These are phyloP conservation scores for Apiospora saccharicola DNA, from an alignment of 2,329 filamentous ascomycete genomes.

Conservation along the genomic window DNA sequence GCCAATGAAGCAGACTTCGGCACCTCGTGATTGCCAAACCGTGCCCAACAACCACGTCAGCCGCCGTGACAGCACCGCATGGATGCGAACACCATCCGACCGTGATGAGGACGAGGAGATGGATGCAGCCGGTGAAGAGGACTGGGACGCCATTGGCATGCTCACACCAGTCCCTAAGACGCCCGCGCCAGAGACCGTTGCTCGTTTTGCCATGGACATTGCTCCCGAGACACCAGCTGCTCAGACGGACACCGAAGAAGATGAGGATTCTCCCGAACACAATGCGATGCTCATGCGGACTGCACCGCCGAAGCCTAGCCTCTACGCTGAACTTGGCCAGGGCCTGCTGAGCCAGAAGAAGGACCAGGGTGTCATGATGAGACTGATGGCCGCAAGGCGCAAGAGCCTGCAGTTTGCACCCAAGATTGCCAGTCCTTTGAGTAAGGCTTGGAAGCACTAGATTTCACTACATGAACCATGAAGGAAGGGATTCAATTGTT, in stretches of 20 bases:
- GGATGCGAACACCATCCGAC: slow-evolving; percentile 63
- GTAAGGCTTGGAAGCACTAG: slow-evolving; percentile 61
- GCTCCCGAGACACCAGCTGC: slow-evolving; percentile 53
- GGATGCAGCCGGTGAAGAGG: slow-evolving; percentile 41
- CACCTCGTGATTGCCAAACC: slow-evolving; percentile 46
- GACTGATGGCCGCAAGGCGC: slow-evolving; percentile 74
- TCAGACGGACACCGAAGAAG: slow-evolving; percentile 39
- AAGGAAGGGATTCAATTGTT: neutral
- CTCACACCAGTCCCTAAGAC: slow-evolving; percentile 66
- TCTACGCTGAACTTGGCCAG: slow-evolving; percentile 49
- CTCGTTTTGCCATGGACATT: slow-evolving; percentile 59
- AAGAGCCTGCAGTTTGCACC: slow-evolving; percentile 83
- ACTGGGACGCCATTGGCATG: slow-evolving; percentile 50
- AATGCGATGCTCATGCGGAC: slow-evolving; percentile 57
- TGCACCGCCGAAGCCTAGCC: slow-evolving; percentile 58
- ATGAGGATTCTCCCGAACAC: slow-evolving; percentile 42
- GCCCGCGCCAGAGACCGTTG: slow-evolving; percentile 62
- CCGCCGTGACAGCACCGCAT: slow-evolving; percentile 61
- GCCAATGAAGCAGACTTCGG: slow-evolving; percentile 43
- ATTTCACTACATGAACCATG: slow-evolving; percentile 3
- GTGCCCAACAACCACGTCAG: slow-evolving; percentile 57
- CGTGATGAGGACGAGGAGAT: slow-evolving; percentile 42
- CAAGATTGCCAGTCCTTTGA: slow-evolving; percentile 75
- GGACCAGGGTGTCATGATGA: slow-evolving; percentile 64
- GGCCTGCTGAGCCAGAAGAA: slow-evolving; percentile 58